Base-by-base conservation (phyloP, 2,329 filamentous ascomycete genomes). In the Colletotrichum liaoningense region DNA sequence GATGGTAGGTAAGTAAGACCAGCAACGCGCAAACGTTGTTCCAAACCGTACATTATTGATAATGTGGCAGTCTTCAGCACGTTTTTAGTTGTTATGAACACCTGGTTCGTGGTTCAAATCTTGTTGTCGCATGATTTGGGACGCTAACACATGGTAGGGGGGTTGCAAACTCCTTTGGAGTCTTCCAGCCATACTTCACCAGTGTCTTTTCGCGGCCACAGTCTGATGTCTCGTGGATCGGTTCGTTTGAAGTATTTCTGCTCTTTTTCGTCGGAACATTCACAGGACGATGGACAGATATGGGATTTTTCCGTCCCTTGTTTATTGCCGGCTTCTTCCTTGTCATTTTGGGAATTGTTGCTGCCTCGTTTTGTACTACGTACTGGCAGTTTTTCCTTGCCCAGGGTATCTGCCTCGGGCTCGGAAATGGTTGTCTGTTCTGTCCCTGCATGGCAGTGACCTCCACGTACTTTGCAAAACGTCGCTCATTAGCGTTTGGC, bases 371-470 rank as follows among this genome's bases (percentile, higher is more conserved):
- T 9, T 83, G 82, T 33, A 83, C 81, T 0, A 75, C 81, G 28
- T 91, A 90, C 81, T 90, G 86, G 86, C 89, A 91, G 67, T 78
- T 90, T 1, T 78, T 91, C 16, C 81, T 91, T 0, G 81, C 87
- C 0, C 89, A 91, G 77, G 90, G 90, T 3, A 71, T 90, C 7
- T 86, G 86, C 65, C 81, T 87, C 69, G 90, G 90, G 0, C 67
- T 91, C 0, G 91, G 90, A 1, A 88, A 88, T 69, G 92, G 92
- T 3, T 90, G 86, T 73, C 81, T 93, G 6, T 94, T 93, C 80
- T 88, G 91, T 62, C 90, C 93, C 0, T 85, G 88, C 55, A 86
- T 94, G 55, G 89, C 92, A 1, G 88, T 93, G 5, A 83, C 94
- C 1, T 89, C 91, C 1, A 92, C 92, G 7, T 94, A 94, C 77